phyloP scores from a whole-genome alignment of 1,284 basidiomycete genomes.

The Pulveroboletus sp. region DNA sequence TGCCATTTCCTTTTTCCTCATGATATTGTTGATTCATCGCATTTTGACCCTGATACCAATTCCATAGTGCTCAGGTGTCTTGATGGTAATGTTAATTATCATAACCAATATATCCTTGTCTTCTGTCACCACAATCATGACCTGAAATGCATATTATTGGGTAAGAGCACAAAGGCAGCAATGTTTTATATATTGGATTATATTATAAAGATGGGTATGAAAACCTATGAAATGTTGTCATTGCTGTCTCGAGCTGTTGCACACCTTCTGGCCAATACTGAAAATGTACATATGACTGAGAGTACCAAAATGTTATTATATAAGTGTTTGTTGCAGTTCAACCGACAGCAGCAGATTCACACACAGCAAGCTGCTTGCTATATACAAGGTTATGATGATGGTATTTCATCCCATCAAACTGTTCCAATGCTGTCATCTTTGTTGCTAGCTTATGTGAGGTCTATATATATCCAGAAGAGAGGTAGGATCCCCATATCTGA shows the following conservation, averaged over 20 bases:
- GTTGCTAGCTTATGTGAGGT: too few species aligned
- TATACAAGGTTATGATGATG: too few species aligned
- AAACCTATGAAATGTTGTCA: neutral
- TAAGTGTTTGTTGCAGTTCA: neutral
- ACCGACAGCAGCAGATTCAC: neutral
- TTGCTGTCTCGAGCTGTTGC: neutral
- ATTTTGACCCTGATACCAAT: conserved; percentile 9
- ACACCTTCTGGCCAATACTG: too few species aligned
- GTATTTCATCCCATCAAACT: too few species aligned
- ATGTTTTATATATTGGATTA: conserved; percentile 19
- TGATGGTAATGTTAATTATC: conserved; percentile 7
- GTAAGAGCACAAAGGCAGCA: conserved; percentile 12
- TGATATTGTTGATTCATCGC: conserved; percentile 4
- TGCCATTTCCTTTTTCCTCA: conserved; percentile 12
- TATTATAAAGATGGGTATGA: conserved; percentile 10
- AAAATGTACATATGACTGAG: too few species aligned
- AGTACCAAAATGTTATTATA: neutral
- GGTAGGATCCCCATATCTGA: too few species aligned
- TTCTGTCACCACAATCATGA: conserved; percentile 19
- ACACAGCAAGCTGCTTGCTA: neutral
- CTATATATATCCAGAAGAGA: too few species aligned
- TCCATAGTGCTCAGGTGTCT: conserved; percentile 1
- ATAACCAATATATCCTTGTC: conserved; percentile 11
- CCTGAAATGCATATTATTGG: conserved; percentile 13
- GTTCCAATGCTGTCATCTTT: too few species aligned